phyloP scores from a whole-genome alignment of 805 yeast genomes.

The Metschnikowia anglica region DNA sequence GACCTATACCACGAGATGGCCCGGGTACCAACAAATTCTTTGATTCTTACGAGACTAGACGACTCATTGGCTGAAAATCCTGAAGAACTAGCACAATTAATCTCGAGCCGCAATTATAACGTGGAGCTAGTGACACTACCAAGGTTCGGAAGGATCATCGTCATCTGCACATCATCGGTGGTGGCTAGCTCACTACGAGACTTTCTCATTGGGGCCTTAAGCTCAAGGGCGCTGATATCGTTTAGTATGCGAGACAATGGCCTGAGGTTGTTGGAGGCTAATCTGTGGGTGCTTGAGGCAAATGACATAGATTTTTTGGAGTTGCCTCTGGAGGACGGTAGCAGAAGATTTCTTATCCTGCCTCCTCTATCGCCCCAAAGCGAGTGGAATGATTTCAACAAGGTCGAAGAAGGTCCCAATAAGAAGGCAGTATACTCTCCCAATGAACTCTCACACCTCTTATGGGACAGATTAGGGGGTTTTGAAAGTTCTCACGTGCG shows the following conservation, averaged over 20 bases:
- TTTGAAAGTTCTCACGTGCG: constrained; percentile 36
- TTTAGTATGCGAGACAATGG: constrained; percentile 38
- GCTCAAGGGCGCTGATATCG: constrained; percentile 22
- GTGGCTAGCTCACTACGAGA: constrained; percentile 25
- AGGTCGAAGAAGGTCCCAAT: constrained; percentile 43
- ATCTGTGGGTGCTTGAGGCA: constrained; percentile 17
- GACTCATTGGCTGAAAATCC: constrained; percentile 28
- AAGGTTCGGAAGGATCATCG: constrained; percentile 34
- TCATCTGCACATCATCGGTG: constrained; percentile 30
- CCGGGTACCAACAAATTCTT: constrained; percentile 30
- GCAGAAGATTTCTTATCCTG: constrained; percentile 41
- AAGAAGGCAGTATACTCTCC: constrained; percentile 36
- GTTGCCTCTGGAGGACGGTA: constrained; percentile 40
- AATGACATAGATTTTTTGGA: constrained; percentile 33
- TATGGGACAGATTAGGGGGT: constrained; percentile 47
- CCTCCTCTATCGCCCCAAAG: constrained; percentile 47
- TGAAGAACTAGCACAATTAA: constrained; percentile 24
- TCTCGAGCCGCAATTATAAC: constrained; percentile 24
- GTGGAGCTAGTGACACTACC: constrained; percentile 36
- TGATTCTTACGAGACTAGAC: constrained; percentile 34
- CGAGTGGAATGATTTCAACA: constrained; percentile 45
- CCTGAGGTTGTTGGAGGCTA: constrained; percentile 15
- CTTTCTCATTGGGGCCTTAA: constrained; percentile 16
- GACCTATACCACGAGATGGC: constrained; percentile 3
- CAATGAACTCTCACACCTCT: constrained; percentile 40